Base-by-base conservation (phyloP, 169 alveolate genomes). In the Fabrea salina region DNA sequence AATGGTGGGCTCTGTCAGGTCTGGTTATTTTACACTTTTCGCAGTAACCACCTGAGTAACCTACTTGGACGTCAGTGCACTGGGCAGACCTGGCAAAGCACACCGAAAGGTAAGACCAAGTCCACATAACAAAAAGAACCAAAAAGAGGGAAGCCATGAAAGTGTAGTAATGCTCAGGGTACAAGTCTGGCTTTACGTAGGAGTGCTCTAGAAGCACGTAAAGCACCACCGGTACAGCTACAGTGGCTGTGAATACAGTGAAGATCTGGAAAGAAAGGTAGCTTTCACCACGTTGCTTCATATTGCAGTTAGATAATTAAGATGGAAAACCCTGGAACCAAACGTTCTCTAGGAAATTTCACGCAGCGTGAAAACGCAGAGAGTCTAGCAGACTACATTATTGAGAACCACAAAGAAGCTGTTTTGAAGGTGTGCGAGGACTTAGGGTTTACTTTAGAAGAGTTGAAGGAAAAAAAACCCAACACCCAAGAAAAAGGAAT, bases 1-100 rank as follows among this genome's bases (percentile, higher is more conserved):
- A 91, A 64, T 91, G 97, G 37, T 89, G 89, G 30, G 89, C 84
- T 44, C 95, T 82, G 30, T 85, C 86, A 8, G 93, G 93, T 56
- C 89, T 83, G 67, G 37, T 19, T n/a, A 68, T 68, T 47, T 32
- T 16, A 37, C 78, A 68, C 35, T 47, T 68, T 43, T 68, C 78
- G 44, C 78, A 68, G 8, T 4, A 43, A 16, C 61, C 78, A 0
- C 40, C 32, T 13, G 51, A 30, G 1, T 13, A 13, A 13, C 43
- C 53, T 1, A 61, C 25, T 51, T 61, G 39, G 8, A n/a, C 39
- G 16, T 25, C 16, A 30, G 11, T n/a, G 2, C 32, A 47, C 50
- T 16, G 0, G 16, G 74, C 74, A n/a, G 41, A 32, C 41, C 56
- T 25, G 16, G 56, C 16, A n/a, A 25, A n/a, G 19, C 56, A 47